Percentiles rank a stretch among this genome's conserved stretches.
phyloP scores from a whole-genome alignment of 164 flowering plant genomes.

The grape (Vitis vinifera) region DNA sequence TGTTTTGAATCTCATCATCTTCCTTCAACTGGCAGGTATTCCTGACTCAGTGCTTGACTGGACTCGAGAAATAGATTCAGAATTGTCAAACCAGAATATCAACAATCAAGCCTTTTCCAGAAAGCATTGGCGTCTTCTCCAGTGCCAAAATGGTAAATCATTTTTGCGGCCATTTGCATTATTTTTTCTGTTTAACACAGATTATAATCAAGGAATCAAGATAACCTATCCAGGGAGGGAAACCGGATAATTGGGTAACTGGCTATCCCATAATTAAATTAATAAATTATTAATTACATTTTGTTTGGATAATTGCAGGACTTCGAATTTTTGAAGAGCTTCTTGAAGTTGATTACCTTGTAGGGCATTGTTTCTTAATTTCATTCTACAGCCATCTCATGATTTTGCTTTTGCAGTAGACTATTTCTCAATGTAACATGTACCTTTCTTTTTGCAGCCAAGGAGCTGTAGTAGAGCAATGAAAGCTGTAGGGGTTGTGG shows the following conservation, averaged over 20 bases:
- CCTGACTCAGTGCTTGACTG: constrained; percentile 95
- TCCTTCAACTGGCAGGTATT: constrained; percentile 54
- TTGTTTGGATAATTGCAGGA: constrained; percentile 48
- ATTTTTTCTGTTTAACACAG: not conserved
- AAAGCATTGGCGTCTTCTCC: constrained; percentile 97
- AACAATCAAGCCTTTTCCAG: constrained; percentile 82
- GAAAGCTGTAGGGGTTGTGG: constrained; percentile 99
- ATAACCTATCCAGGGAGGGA: not conserved
- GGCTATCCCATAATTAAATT: not conserved
- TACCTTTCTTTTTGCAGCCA: constrained; percentile 59
- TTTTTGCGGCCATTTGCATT: not conserved
- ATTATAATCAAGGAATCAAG: constrained; percentile 3
- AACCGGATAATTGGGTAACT: not conserved
- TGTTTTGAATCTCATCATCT: constrained; percentile 4
- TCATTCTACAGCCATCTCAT: not conserved
- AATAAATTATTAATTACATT: not conserved
- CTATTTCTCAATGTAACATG: not conserved
- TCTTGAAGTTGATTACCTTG: constrained; percentile 95
- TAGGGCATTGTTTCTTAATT: constrained; percentile 31
- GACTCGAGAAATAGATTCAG: constrained; percentile 78
- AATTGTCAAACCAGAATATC: constrained; percentile 62
- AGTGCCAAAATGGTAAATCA: constrained; percentile 88
- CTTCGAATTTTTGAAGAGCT: constrained; percentile 99
- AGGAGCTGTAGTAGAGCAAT: constrained; percentile 99
- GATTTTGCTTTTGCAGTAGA: not conserved